These are phyloP conservation scores for Linum tenue DNA, from an alignment of 345 rosid genomes.

Conservation along the genomic window DNA sequence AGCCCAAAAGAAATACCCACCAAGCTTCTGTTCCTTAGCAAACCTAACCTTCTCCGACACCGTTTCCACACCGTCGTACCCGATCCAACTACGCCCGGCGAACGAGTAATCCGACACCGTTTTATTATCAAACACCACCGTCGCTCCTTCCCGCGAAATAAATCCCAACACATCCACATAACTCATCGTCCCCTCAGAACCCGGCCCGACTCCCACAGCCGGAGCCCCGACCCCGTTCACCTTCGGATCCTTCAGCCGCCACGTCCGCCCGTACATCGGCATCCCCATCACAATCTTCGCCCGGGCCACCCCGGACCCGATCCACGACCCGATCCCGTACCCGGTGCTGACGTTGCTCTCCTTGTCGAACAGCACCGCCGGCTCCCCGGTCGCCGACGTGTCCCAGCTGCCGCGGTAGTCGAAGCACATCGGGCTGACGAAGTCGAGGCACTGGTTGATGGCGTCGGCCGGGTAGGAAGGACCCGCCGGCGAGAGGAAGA, in stretches of 20 bases:
- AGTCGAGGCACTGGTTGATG: constrained; percentile 39
- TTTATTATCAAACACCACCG: constrained; percentile 25
- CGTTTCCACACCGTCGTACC: constrained; percentile 41
- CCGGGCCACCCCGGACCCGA: neutral
- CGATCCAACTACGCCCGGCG: constrained; percentile 29
- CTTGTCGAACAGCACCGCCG: constrained; percentile 26
- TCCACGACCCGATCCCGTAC: neutral
- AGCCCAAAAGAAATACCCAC: constrained; percentile 77
- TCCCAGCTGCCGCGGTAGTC: constrained; percentile 51
- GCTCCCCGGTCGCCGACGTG: constrained; percentile 17
- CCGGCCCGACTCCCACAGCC: constrained; percentile 30
- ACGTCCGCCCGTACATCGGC: constrained; percentile 52
- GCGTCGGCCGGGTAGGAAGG: constrained; percentile 26
- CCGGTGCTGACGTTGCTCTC: constrained; percentile 48
- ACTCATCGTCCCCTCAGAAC: constrained; percentile 19
- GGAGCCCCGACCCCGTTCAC: constrained; percentile 43
- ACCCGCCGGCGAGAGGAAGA: constrained; percentile 11
- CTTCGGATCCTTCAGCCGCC: constrained; percentile 42
- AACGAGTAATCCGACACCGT: constrained; percentile 41
- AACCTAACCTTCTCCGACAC: constrained; percentile 40
- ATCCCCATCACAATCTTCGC: constrained; percentile 61
- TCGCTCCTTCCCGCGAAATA: constrained; percentile 26
- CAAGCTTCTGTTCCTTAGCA: constrained; percentile 37
- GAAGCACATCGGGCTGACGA: constrained; percentile 50
- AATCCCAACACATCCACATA: constrained; percentile 22